Percentiles rank a stretch among this genome's conserved stretches.
Conservation (phyloP, 495 filamentous ascomycete genomes). For the Podospora sp. region DNA sequence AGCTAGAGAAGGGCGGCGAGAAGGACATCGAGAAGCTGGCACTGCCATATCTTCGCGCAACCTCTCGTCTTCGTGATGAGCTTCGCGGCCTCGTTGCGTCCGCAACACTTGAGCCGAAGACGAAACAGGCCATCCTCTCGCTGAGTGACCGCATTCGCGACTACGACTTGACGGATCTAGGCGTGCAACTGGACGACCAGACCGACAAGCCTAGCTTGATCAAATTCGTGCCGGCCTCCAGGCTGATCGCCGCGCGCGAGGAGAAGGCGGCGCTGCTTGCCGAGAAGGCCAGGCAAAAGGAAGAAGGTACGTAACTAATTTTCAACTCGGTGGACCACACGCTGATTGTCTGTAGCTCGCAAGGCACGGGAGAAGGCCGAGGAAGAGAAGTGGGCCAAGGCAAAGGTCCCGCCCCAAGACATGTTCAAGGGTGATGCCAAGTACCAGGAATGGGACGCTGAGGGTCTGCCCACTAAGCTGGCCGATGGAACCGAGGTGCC, state of each 20-base stretch:
- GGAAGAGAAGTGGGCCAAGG: constrained; percentile 65
- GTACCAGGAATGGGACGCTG: constrained; percentile 80
- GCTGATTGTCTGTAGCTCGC: constrained; percentile 30
- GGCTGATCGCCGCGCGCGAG: constrained; percentile 70
- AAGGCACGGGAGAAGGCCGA: constrained; percentile 57
- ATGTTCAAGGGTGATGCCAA: constrained; percentile 74
- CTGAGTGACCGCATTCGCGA: constrained; percentile 83
- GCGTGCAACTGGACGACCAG: constrained; percentile 87
- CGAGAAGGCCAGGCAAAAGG: constrained; percentile 60
- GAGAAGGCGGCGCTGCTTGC: constrained; percentile 63
- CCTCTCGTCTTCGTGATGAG: constrained; percentile 68
- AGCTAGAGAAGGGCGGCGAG: constrained; percentile 42
- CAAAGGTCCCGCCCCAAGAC: constrained; percentile 65
- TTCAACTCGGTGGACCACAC: constrained; percentile 28
- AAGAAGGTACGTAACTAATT: constrained; percentile 50
- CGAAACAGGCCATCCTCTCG: constrained; percentile 62
- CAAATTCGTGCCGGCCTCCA: constrained; percentile 72
- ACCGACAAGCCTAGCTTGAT: constrained; percentile 69
- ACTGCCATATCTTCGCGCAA: constrained; percentile 64
- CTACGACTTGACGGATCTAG: constrained; percentile 72
- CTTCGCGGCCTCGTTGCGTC: constrained; percentile 62
- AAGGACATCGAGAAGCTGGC: constrained; percentile 54
- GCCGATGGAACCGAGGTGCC: constrained; percentile 75
- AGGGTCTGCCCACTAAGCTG: constrained; percentile 80
- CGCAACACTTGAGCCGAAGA: constrained; percentile 49